phyloP scores from a whole-genome alignment of 805 yeast species.

The Saccharomycopsis guyanensis region DNA sequence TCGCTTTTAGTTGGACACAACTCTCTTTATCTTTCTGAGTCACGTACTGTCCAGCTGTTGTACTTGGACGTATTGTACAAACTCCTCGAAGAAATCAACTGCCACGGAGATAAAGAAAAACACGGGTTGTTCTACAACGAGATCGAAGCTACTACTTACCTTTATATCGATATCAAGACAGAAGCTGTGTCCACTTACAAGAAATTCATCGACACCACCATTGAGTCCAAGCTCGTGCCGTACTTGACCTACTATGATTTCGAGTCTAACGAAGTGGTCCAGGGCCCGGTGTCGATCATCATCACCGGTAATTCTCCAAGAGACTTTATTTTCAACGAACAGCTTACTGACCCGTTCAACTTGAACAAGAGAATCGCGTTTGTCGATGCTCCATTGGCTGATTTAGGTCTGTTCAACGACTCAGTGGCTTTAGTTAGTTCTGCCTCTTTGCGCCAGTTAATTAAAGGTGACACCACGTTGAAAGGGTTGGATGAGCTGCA shows the following conservation, averaged over 20 bases:
- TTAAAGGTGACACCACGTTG: slow-evolving; percentile 17
- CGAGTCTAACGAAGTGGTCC: slow-evolving; percentile 25
- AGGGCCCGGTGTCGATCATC: slow-evolving; percentile 55
- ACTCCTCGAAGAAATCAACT: slow-evolving; percentile 46
- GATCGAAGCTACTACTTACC: slow-evolving; percentile 45
- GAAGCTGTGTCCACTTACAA: slow-evolving; percentile 36
- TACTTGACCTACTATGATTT: slow-evolving; percentile 46
- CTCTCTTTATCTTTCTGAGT: slow-evolving; percentile 20
- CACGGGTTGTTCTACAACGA: slow-evolving; percentile 38
- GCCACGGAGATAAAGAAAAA: slow-evolving; percentile 35
- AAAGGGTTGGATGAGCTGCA: slow-evolving; percentile 32
- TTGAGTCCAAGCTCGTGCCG: slow-evolving; percentile 32
- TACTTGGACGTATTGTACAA: slow-evolving; percentile 45
- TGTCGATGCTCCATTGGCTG: slow-evolving; percentile 38
- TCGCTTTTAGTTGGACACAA: slow-evolving; percentile 17
- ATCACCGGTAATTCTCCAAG: slow-evolving; percentile 61
- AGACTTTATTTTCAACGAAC: slow-evolving; percentile 27
- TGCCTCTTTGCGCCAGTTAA: slow-evolving; percentile 30
- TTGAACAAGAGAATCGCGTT: slow-evolving; percentile 30
- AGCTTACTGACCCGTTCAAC: slow-evolving; percentile 23
- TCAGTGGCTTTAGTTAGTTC: slow-evolving; percentile 34
- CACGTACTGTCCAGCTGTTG: slow-evolving; percentile 27
- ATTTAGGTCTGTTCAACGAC: background rate
- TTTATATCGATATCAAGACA: slow-evolving; percentile 51
- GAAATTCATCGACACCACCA: slow-evolving; percentile 35